These are phyloP conservation scores for Micractinium sp. DNA, from an alignment of 139 green algal species.

Conservation along the genomic window DNA sequence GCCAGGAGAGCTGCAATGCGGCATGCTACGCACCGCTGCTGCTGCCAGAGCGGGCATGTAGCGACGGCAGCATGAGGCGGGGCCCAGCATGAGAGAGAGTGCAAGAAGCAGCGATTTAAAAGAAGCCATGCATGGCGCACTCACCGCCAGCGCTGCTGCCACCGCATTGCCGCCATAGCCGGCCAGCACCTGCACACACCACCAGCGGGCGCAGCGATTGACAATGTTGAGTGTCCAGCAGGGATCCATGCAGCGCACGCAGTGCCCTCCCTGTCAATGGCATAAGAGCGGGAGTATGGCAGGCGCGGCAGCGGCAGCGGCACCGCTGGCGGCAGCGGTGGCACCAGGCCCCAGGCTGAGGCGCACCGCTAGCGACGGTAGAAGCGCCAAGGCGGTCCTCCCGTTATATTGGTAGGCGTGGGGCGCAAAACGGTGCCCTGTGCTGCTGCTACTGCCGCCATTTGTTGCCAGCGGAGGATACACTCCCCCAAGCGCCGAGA, in stretches of 20 bases:
- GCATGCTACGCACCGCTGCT: no score
- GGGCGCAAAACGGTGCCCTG: constrained; percentile 54
- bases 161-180: constrained; percentile 71
- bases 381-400: constrained; percentile 72
- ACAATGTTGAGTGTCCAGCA: no score
- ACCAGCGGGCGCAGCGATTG: no score
- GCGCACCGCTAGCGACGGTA: constrained; percentile 71
- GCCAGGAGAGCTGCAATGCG: no score
- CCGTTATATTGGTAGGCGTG: constrained; percentile 79
- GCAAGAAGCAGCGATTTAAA: neutral
- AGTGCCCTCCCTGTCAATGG: neutral
- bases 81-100: neutral
- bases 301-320: neutral
- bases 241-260: no score
- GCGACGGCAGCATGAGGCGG: no score
- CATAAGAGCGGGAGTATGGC: neutral
- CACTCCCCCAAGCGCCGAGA: neutral
- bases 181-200: constrained; percentile 56
- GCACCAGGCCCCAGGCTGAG: neutral
- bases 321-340: neutral
- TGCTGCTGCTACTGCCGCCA: neutral
- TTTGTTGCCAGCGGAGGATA: neutral
- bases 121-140: constrained; percentile 8
- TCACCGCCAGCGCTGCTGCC: constrained; percentile 65
- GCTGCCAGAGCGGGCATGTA: no score